Percentiles rank a stretch among this genome's conserved stretches.
Conservation (phyloP, 2,329 filamentous ascomycete species). For the Beauveria sp. region DNA sequence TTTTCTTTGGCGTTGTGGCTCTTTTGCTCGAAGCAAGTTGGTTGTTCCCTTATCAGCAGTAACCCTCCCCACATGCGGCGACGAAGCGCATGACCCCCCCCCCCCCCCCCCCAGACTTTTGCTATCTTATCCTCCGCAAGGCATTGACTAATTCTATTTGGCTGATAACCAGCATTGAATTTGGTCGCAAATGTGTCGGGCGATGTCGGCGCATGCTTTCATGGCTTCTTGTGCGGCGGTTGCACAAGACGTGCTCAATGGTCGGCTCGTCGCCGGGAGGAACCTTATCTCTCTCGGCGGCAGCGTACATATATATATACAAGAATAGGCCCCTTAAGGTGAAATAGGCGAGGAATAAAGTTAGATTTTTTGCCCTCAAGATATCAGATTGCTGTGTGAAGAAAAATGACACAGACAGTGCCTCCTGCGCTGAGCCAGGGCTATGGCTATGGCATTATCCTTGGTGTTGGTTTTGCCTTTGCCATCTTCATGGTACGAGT, state of each 20-base stretch:
- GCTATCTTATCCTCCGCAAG: conserved; percentile 8
- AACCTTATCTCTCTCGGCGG: not conserved
- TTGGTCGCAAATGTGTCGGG: not conserved
- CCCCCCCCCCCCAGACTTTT: not conserved
- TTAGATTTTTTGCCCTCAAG: not conserved
- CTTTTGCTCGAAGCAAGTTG: no score
- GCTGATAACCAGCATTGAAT: not conserved
- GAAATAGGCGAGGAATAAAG: not conserved
- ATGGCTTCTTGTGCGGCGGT: not conserved
- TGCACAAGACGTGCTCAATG: not conserved
- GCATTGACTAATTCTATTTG: not conserved
- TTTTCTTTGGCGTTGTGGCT: not conserved
- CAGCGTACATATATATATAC: not conserved
- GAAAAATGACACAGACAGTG: conserved; percentile 1
- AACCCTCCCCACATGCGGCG: not conserved
- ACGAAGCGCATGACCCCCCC: not conserved
- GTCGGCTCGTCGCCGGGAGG: not conserved
- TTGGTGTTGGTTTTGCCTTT: conserved; percentile 67
- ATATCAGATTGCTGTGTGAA: no score
- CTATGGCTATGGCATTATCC: conserved; percentile 70
- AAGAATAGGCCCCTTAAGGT: not conserved
- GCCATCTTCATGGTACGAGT: conserved; percentile 57
- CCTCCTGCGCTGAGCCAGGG: conserved; percentile 44
- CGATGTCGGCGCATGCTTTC: not conserved
- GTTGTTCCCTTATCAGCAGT: not conserved